A percentile compares a stretch with the other conserved stretches of the same genome.
These are phyloP conservation scores for Blumeria graminis DNA, from an alignment of 2,329 filamentous ascomycete genomes.

Conservation along the genomic window DNA sequence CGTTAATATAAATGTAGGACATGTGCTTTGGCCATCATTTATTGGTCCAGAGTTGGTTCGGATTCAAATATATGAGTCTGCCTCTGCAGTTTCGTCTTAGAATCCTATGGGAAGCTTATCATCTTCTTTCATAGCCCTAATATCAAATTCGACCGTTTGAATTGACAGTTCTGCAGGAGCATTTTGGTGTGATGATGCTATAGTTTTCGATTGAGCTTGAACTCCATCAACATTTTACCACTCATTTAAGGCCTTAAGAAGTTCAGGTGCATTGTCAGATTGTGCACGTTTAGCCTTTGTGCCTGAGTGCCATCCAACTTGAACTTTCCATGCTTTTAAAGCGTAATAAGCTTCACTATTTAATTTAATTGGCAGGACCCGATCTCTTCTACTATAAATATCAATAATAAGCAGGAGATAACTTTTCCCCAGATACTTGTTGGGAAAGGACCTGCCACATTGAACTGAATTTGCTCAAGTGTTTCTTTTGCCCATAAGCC, in stretches of 20 bases:
- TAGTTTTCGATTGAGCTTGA: not conserved
- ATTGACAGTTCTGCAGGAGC: not conserved
- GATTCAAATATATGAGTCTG: not conserved
- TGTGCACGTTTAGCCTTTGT: not conserved
- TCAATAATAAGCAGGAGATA: not conserved
- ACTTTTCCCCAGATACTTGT: not conserved
- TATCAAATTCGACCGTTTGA: not conserved
- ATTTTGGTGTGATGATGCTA: not conserved
- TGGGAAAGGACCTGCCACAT: not conserved
- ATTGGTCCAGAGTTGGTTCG: not conserved
- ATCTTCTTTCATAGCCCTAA: not conserved
- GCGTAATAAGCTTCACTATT: not conserved
- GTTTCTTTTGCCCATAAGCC: not conserved
- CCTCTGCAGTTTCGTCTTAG: not conserved
- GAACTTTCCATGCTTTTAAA: not conserved
- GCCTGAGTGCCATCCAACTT: not conserved
- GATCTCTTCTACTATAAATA: not conserved
- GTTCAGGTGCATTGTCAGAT: not conserved
- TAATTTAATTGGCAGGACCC: not conserved
- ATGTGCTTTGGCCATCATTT: not conserved
- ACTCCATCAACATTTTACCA: not conserved
- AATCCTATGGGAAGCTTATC: not conserved
- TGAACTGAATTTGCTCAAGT: not conserved
- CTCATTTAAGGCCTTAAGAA: not conserved
- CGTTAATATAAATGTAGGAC: not conserved